Percentiles rank a stretch among this genome's conserved stretches.
phyloP scores from a whole-genome alignment of 495 filamentous ascomycete genomes.

The Aspergillus sparsus region DNA sequence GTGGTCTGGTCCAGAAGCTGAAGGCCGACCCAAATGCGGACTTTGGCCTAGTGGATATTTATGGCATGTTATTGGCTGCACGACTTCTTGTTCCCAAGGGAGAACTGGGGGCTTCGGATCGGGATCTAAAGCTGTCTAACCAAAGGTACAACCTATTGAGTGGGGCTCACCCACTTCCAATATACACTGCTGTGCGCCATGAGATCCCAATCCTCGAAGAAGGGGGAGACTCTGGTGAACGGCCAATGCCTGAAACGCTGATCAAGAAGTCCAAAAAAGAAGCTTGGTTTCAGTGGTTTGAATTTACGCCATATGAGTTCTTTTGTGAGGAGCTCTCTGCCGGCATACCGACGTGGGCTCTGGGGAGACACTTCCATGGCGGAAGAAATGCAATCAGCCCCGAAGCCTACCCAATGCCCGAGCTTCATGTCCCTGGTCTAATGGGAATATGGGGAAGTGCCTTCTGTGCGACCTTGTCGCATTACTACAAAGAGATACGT shows the following conservation, averaged over 20 bases:
- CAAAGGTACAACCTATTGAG: conserved; percentile 70
- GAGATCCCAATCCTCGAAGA: conserved; percentile 74
- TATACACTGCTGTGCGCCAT: conserved; percentile 92
- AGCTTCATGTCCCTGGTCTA: conserved; percentile 75
- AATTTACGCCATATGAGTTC: conserved; percentile 93
- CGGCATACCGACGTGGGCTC: conserved; percentile 91
- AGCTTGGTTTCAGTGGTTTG: conserved; percentile 98
- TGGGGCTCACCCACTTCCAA: conserved; percentile 83
- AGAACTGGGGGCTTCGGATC: conserved; percentile 70
- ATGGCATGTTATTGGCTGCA: conserved; percentile 81
- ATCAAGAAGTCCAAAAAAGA: conserved; percentile 69
- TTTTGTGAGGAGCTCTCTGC: conserved; percentile 90
- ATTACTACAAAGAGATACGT: conserved; percentile 92
- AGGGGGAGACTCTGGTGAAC: conserved; percentile 27
- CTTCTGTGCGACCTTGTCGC: conserved; percentile 90
- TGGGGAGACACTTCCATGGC: conserved; percentile 77
- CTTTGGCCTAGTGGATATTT: conserved; percentile 89
- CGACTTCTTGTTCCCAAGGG: conserved; percentile 82
- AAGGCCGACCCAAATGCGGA: conserved; percentile 77
- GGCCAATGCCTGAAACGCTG: conserved; percentile 46
- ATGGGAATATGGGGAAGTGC: conserved; percentile 94
- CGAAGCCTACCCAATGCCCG: conserved; percentile 67
- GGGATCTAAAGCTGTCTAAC: conserved; percentile 85
- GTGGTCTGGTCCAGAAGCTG: conserved; percentile 85
- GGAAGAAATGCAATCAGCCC: conserved; percentile 62